A percentile compares a stretch with the other conserved stretches of the same genome.
These are phyloP conservation scores for Leccinum imitatum DNA, from an alignment of 768 basidiomycete species.

Conservation along the genomic window DNA sequence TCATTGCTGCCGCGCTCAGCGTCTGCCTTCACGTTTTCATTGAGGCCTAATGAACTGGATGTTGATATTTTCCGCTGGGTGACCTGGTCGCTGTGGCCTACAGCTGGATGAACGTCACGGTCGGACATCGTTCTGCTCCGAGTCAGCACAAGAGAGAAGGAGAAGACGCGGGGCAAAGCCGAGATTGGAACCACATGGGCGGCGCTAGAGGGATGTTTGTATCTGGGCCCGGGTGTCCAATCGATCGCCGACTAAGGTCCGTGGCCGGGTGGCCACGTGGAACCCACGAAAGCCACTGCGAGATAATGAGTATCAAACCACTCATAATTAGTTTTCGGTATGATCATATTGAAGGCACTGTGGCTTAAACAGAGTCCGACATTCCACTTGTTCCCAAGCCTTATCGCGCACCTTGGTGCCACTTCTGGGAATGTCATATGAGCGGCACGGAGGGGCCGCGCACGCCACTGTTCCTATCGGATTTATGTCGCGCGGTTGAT, in stretches of 20 bases:
- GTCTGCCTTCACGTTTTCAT: conserved; percentile 16
- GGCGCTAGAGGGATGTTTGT: neutral
- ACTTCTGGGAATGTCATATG: neutral
- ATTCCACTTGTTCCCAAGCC: neutral
- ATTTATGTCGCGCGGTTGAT: neutral
- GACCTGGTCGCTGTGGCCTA: conserved; percentile 3
- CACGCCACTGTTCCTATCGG: neutral
- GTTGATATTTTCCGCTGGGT: conserved; percentile 23
- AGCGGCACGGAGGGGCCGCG: neutral
- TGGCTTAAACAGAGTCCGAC: too few relatives aligned
- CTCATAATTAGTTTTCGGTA: too few relatives aligned
- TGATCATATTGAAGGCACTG: neutral
- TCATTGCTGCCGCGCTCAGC: conserved; percentile 12
- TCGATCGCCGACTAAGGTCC: neutral
- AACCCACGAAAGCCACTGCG: neutral
- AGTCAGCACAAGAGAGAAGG: neutral
- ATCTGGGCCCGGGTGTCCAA: neutral
- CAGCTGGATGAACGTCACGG: neutral
- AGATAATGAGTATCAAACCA: neutral
- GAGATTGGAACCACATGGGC: conserved; percentile 7
- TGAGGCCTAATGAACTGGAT: conserved; percentile 14
- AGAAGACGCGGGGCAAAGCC: neutral
- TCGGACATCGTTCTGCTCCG: conserved; percentile 19
- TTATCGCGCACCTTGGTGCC: neutral
- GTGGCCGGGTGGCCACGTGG: conserved; percentile 1